A percentile compares a stretch with the other conserved stretches of the same genome.
Conservation (phyloP, 225 moss, liverwort and hornwort genomes). For the Antitrichia curtipendula region DNA sequence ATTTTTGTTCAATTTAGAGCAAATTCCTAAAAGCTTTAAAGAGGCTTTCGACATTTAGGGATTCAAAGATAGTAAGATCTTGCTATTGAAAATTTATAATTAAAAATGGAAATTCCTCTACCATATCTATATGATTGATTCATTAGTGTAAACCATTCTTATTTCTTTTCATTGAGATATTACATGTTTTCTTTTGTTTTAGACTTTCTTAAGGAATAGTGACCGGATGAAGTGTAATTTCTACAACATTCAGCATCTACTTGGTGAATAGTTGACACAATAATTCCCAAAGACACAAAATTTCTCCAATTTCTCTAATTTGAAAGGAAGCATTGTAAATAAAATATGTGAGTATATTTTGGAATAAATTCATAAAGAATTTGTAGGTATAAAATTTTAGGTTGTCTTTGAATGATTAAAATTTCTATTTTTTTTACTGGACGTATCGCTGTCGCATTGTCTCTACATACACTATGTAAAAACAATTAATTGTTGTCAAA, state of each 20-base stretch:
- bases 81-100: background rate
- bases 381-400: background rate
- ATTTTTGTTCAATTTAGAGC: too few relatives aligned
- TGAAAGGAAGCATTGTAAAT: background rate
- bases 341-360: background rate
- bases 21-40: too few relatives aligned
- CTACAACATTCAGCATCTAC: accelerated
- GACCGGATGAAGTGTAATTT: background rate
- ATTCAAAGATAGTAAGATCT: background rate
- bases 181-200: background rate
- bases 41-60: too few relatives aligned
- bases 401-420: background rate
- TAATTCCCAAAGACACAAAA: too few relatives aligned
- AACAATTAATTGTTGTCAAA: too few relatives aligned
- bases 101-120: too few relatives aligned
- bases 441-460: too few relatives aligned
- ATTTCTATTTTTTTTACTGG: too few relatives aligned
- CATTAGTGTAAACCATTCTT: background rate
- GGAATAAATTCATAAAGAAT: background rate
- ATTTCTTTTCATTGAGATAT: background rate
- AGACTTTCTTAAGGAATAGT: background rate
- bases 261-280: accelerated
- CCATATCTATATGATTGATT: too few relatives aligned
- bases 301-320: accelerated
- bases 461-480: too few relatives aligned